phyloP scores from a whole-genome alignment of 192 early-diverging fungal species.

The Geosiphon pyriformis region DNA sequence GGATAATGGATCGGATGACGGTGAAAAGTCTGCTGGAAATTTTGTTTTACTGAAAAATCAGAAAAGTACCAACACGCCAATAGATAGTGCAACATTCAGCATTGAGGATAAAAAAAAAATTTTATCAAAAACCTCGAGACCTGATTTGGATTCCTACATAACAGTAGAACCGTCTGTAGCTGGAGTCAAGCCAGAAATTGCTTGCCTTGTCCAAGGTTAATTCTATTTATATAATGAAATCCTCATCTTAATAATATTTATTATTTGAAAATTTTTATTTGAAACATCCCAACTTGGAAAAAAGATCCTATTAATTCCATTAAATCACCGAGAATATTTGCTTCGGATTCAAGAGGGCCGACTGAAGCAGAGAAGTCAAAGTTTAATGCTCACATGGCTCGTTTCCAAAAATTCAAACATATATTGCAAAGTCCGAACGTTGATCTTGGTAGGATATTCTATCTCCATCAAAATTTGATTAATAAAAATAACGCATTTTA shows the following conservation, averaged over 20 bases:
- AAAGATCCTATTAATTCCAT: conserved; percentile 33
- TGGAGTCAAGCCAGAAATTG: conserved; percentile 12
- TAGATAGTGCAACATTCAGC: too few relatives aligned
- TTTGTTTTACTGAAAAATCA: too few relatives aligned
- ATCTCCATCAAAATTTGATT: background rate
- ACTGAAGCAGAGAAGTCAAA: conserved; percentile 31
- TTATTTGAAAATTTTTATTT: background rate
- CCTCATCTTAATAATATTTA: background rate
- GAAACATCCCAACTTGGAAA: background rate
- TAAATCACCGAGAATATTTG: conserved; percentile 31
- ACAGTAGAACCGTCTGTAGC: background rate
- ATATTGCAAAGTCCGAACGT: conserved; percentile 52
- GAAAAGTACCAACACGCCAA: too few relatives aligned
- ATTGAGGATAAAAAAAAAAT: background rate
- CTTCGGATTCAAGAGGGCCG: conserved; percentile 19
- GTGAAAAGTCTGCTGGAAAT: conserved; percentile 12
- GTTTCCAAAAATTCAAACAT: conserved; percentile 45
- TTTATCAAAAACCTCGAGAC: background rate
- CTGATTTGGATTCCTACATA: background rate
- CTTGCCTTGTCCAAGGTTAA: conserved; percentile 7
- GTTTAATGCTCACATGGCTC: conserved; percentile 31
- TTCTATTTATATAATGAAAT: too few relatives aligned
- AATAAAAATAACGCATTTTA: too few relatives aligned
- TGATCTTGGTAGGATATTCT: conserved; percentile 50
- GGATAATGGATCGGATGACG: conserved; percentile 33